These are phyloP conservation scores for Beta vulgaris DNA, from an alignment of 148 eudicot genomes.

Conservation along the genomic window DNA sequence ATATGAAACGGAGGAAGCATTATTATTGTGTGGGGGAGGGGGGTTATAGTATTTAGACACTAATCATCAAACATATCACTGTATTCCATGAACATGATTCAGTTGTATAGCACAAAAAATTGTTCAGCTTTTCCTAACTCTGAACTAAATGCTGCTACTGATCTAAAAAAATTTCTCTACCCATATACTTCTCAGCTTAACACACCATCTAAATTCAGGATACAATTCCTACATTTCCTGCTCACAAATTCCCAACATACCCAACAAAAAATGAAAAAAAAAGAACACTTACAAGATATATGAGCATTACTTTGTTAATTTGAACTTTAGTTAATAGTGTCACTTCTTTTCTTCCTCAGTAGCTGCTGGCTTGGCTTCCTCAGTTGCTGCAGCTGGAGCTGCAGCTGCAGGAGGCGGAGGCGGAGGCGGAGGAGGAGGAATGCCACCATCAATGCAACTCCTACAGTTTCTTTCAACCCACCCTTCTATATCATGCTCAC, in stretches of 20 bases:
- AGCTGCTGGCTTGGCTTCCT: conserved; percentile 28
- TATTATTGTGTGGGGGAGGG: not conserved
- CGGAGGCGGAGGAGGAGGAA: conserved; percentile 39
- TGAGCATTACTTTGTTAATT: not conserved
- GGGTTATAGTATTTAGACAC: too few species aligned
- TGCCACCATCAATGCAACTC: conserved; percentile 64
- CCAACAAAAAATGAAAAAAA: not conserved
- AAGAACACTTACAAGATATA: not conserved
- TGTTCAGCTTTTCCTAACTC: conserved; percentile 3
- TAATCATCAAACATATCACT: not conserved
- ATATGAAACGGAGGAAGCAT: not conserved
- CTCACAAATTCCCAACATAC: not conserved
- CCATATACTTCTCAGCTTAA: not conserved
- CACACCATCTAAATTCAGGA: not conserved
- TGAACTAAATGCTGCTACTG: not conserved
- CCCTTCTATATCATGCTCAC: conserved; percentile 65
- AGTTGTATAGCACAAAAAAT: not conserved
- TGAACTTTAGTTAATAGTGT: not conserved
- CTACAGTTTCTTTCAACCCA: conserved; percentile 70
- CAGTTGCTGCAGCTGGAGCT: conserved; percentile 31
- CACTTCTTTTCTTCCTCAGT: conserved; percentile 43
- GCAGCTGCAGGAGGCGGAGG: conserved; percentile 33
- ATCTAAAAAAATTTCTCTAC: not conserved
- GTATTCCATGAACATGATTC: not conserved
- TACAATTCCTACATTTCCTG: conserved; percentile 2